Evolutionary conservation across 345 rosid species (phyloP).

Genomic region (Fremontodendron californicum): DNA sequence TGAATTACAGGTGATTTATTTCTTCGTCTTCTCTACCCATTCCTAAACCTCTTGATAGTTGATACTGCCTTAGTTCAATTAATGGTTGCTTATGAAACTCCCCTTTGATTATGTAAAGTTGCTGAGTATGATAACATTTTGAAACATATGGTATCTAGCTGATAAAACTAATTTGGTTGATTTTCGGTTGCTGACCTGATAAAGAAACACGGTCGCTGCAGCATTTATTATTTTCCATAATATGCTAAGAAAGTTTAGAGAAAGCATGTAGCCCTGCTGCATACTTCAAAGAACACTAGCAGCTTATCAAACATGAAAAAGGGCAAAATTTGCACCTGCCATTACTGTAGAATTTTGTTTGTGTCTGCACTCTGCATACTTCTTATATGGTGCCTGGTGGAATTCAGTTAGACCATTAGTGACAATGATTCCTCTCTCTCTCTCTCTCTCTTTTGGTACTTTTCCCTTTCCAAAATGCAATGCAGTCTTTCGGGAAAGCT

Average conservation of each 20-base stretch:
- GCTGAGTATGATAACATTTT: not conserved
- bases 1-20: constrained; percentile 65
- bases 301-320: not conserved
- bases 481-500: constrained; percentile 72
- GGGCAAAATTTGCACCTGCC: not conserved
- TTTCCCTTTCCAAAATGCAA: not conserved
- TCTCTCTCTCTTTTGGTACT: not conserved
- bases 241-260: not conserved
- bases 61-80: not conserved
- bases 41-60: not conserved
- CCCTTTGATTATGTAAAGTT: not conserved
- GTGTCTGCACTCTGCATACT: not conserved
- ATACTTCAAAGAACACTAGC: not conserved
- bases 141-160: not conserved
- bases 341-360: not conserved
- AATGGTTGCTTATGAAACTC: not conserved
- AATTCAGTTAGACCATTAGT: not conserved
- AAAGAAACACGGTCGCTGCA: not conserved
- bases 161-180: not conserved
- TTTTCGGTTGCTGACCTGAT: not conserved
- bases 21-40: not conserved
- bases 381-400: not conserved
- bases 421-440: not conserved
- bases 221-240: not conserved
- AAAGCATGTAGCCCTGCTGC: not conserved